phyloP scores from a whole-genome alignment of 352 stramenopile genomes.

The Aphanomyces stellatus region DNA sequence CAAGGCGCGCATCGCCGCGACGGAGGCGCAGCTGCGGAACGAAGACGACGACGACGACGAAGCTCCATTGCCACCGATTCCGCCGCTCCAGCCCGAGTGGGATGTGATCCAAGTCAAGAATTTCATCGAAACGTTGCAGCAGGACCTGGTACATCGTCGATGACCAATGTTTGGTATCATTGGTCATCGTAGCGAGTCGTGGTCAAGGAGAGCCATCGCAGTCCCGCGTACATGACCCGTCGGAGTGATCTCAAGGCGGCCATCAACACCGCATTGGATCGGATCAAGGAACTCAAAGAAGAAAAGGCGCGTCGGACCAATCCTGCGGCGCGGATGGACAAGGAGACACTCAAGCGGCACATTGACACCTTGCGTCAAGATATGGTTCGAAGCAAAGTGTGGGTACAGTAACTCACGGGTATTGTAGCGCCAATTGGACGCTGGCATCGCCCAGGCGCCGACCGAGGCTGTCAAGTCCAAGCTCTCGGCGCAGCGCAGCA shows the following conservation, averaged over 20 bases:
- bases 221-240: not conserved
- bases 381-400: not conserved
- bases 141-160: not conserved
- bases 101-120: not conserved
- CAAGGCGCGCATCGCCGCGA: not conserved
- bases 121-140: not conserved
- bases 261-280: not conserved
- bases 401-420: not conserved
- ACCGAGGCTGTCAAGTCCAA: not conserved
- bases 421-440: constrained; percentile 7
- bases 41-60: too few relatives aligned
- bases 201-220: not conserved
- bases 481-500: constrained; percentile 9
- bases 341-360: not conserved
- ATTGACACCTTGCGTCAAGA: constrained; percentile 12
- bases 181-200: not conserved
- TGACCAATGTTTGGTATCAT: not conserved
- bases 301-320: not conserved
- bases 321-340: constrained; percentile 2
- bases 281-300: not conserved
- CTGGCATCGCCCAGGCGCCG: not conserved
- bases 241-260: constrained; percentile 10
- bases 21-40: constrained; percentile 2
- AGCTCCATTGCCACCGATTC: not conserved
- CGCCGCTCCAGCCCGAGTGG: not conserved